Conservation (phyloP, 768 basidiomycete species). For the Neoboletus brunneissimus region DNA sequence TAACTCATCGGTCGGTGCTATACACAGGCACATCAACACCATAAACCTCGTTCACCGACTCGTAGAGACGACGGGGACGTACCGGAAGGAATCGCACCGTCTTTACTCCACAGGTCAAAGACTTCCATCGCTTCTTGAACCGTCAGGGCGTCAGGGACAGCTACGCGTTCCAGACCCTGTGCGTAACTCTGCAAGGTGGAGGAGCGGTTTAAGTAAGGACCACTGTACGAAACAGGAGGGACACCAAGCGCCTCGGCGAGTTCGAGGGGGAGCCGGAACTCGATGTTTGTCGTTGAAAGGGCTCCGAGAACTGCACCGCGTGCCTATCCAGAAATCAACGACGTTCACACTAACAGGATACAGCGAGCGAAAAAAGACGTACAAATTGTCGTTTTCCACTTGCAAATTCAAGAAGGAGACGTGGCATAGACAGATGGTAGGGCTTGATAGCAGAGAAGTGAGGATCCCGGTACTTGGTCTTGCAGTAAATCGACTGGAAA, state of each 20-base stretch:
- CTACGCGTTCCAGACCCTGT: conserved; percentile 48
- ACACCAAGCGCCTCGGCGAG: conserved; percentile 60
- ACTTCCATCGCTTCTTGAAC: conserved; percentile 68
- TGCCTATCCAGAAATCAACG: conserved; percentile 39
- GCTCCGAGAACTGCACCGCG: conserved; percentile 75
- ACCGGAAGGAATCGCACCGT: conserved; percentile 53
- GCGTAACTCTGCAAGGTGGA: conserved; percentile 50
- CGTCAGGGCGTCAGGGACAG: conserved; percentile 56
- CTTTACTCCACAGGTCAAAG: conserved; percentile 74
- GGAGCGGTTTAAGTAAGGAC: conserved; percentile 57
- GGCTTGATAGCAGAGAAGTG: conserved; percentile 66
- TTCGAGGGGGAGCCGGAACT: conserved; percentile 57
- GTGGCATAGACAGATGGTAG: conserved; percentile 76
- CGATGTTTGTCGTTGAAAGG: conserved; percentile 57
- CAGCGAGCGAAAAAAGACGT: conserved; percentile 28
- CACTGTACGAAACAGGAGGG: conserved; percentile 38
- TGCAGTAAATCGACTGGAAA: conserved; percentile 75
- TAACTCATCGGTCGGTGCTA: conserved; percentile 57
- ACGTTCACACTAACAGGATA: neutral
- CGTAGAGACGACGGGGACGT: conserved; percentile 13
- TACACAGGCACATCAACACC: neutral
- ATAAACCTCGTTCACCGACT: neutral
- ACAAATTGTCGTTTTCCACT: conserved; percentile 70
- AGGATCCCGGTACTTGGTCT: conserved; percentile 68
- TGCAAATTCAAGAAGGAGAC: conserved; percentile 74